Percentiles rank a stretch among this genome's conserved stretches.
phyloP scores from a whole-genome alignment of 192 early-diverging fungal genomes.

The Coemansia sp. region DNA sequence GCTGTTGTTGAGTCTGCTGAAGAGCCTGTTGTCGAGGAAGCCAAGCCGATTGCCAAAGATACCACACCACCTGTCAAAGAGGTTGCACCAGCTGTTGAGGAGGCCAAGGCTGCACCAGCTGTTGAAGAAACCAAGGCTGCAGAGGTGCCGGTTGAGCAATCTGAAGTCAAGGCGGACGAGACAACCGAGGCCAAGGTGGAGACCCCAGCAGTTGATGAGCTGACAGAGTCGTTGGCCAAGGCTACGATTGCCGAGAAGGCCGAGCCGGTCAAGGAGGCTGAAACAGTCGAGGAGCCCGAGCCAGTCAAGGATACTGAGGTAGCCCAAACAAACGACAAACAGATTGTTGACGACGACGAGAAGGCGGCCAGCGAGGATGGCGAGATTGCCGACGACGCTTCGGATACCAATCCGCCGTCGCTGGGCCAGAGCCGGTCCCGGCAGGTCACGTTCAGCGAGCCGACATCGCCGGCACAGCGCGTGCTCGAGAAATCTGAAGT shows the following conservation, averaged over 20 bases:
- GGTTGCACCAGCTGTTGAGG: slow-evolving; percentile 14
- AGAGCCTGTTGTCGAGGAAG: not conserved
- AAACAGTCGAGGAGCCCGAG: slow-evolving; percentile 24
- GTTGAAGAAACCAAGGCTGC: slow-evolving; percentile 11
- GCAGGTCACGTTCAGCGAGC: slow-evolving; percentile 53
- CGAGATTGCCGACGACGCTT: slow-evolving; percentile 22
- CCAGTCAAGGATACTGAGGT: slow-evolving; percentile 3
- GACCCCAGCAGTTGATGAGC: slow-evolving; percentile 17
- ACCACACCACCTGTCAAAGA: not conserved
- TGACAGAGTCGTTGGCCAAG: slow-evolving; percentile 30
- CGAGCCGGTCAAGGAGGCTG: not conserved
- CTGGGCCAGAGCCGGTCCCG: slow-evolving; percentile 40
- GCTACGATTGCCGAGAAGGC: slow-evolving; percentile 8
- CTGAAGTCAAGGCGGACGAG: slow-evolving; percentile 12
- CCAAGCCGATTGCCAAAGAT: not conserved
- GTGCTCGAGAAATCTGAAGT: slow-evolving; percentile 46
- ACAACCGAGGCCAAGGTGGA: slow-evolving; percentile 14
- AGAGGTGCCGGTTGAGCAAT: slow-evolving; percentile 8
- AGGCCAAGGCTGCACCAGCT: slow-evolving; percentile 1
- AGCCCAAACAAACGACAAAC: too few relatives aligned
- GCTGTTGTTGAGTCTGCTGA: slow-evolving; percentile 14
- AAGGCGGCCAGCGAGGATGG: slow-evolving; percentile 29
- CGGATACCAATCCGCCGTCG: slow-evolving; percentile 9
- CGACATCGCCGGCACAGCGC: slow-evolving; percentile 40
- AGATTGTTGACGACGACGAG: slow-evolving; percentile 2